These are phyloP conservation scores for Boletus subluridellus DNA, from an alignment of 1,284 basidiomycete genomes.

Conservation along the genomic window DNA sequence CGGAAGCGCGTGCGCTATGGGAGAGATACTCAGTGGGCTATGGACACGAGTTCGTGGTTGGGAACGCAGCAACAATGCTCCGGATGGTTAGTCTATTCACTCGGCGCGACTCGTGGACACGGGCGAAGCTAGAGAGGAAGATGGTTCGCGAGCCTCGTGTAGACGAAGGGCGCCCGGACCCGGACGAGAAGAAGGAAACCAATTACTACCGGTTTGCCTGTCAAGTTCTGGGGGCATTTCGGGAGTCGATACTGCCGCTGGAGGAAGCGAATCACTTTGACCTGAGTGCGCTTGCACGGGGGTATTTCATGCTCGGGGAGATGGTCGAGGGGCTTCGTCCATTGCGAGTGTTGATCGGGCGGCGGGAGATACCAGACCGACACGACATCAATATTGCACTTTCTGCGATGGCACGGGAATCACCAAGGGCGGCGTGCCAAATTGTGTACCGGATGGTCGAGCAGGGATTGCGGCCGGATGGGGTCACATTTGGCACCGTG, in stretches of 20 bases:
- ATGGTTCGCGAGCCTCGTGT: background rate
- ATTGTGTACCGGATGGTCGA: constrained; percentile 50
- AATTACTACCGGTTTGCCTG: constrained; percentile 40
- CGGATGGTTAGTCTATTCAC: constrained; percentile 55
- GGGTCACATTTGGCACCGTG: constrained; percentile 56
- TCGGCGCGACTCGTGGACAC: constrained; percentile 33
- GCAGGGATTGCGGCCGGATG: constrained; percentile 48
- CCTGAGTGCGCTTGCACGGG: constrained; percentile 60
- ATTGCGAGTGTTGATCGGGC: constrained; percentile 46
- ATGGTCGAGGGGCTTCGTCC: constrained; percentile 45
- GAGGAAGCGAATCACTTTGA: constrained; percentile 45
- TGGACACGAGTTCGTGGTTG: constrained; percentile 43
- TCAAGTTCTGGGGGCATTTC: constrained; percentile 47
- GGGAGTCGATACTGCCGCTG: constrained; percentile 44
- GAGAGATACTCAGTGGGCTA: constrained; percentile 47
- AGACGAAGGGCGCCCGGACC: constrained; percentile 2
- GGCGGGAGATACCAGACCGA: constrained; percentile 54
- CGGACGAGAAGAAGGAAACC: constrained; percentile 5
- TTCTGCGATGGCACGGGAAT: constrained; percentile 48
- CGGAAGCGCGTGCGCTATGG: constrained; percentile 52
- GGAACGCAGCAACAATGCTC: constrained; percentile 47
- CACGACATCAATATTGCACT: constrained; percentile 64
- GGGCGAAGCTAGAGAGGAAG: constrained; percentile 5
- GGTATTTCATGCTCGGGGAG: constrained; percentile 55
- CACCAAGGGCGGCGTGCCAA: constrained; percentile 43